Percentiles rank a stretch among this genome's conserved stretches.
Evolutionary conservation across 192 early-diverging fungal species (phyloP).

Genomic region (Podila epicladia): DNA sequence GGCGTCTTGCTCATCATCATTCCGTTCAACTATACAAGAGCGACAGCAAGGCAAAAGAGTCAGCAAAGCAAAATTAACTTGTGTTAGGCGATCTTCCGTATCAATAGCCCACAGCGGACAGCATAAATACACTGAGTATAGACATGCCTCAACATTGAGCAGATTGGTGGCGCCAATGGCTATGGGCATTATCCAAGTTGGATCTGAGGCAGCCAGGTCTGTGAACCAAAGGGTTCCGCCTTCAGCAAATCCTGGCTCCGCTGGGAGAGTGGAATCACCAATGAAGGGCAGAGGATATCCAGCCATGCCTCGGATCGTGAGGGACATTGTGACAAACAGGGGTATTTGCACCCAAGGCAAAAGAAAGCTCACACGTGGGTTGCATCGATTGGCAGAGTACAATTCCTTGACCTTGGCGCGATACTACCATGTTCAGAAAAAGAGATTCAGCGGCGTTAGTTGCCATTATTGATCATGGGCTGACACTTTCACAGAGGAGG

Average conservation of each 20-base stretch:
- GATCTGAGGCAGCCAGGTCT: constrained; percentile 69
- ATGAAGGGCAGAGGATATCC: constrained; percentile 65
- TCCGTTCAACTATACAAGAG: constrained; percentile 52
- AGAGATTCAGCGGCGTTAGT: not conserved
- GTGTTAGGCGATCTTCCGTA: not conserved
- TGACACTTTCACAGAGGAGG: not conserved
- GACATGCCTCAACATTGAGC: constrained; percentile 74
- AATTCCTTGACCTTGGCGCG: constrained; percentile 62
- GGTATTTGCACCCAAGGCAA: constrained; percentile 83
- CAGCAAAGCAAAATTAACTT: not conserved
- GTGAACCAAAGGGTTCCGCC: constrained; percentile 74
- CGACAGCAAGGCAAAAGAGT: no score
- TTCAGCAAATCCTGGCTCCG: constrained; percentile 56
- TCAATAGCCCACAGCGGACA: not conserved
- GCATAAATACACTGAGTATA: not conserved
- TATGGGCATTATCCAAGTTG: constrained; percentile 75
- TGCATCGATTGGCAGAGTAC: constrained; percentile 67
- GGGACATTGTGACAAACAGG: constrained; percentile 72
- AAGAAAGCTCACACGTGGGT: constrained; percentile 66
- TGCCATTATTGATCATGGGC: not conserved
- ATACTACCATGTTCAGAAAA: constrained; percentile 44
- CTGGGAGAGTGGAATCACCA: constrained; percentile 48
- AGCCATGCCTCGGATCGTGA: constrained; percentile 73
- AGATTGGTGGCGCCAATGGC: constrained; percentile 70
- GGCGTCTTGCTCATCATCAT: constrained; percentile 48